Conservation (phyloP, 768 basidiomycete genomes). For the Artomyces pyxidatus region DNA sequence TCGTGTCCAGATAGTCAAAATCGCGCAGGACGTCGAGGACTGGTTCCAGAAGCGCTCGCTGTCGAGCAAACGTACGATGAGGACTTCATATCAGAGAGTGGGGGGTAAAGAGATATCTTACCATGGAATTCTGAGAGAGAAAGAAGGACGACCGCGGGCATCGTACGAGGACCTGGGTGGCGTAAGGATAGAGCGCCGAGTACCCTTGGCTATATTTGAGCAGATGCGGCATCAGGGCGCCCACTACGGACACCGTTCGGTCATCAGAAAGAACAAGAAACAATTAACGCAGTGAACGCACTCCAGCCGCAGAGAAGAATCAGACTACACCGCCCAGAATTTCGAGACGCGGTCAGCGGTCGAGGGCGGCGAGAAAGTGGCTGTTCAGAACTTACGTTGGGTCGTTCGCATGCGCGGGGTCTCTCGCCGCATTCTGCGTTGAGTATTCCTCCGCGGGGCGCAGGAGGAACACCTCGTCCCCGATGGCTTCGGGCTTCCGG, state of each 20-base stretch:
- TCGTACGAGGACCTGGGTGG: constrained; percentile 7
- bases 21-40: neutral
- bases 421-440: too few species aligned
- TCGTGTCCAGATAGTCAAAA: neutral
- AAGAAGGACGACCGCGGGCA: constrained; percentile 7
- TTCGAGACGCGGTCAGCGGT: too few species aligned
- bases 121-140: neutral
- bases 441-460: too few species aligned
- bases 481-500: too few species aligned
- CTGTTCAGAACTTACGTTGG: too few species aligned
- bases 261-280: too few species aligned
- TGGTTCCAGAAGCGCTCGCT: neutral
- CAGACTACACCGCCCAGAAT: too few species aligned
- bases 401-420: too few species aligned
- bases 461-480: too few species aligned
- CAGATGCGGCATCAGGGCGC: constrained; percentile 9
- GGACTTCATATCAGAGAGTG: neutral
- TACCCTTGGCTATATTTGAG: constrained; percentile 14
- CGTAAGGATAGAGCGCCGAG: constrained; percentile 8
- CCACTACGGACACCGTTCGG: constrained; percentile 4
- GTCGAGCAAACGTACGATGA: neutral
- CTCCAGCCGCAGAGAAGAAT: constrained; percentile 17
- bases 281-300: constrained; percentile 2
- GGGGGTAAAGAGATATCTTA: neutral
- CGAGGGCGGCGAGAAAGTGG: too few species aligned